Base-by-base conservation (phyloP, 2,329 filamentous ascomycete genomes). In the Aspergillus persii region DNA sequence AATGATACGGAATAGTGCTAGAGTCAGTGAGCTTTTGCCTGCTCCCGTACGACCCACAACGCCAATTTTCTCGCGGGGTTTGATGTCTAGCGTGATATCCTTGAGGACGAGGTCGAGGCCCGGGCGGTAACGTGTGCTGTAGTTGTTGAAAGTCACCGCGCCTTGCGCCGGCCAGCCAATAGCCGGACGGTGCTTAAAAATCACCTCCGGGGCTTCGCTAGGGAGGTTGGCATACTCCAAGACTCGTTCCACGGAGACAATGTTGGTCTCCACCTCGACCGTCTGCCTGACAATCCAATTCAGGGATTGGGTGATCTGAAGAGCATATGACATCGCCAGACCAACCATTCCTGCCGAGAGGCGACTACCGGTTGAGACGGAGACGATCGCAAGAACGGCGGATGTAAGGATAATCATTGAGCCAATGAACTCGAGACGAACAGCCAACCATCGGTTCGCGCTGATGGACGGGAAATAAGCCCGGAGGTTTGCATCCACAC, bases 191-290 rank as follows among this genome's bases (percentile, higher is more conserved):
- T 90, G 89, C 76, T 91, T 89, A 71, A 91, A 89, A 68, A 98
- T 90, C 65, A 98, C 91, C 74, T 99, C 95, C 7, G 93, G 92
- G 53, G 95, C 94, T 79, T 99, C 95, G 75, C 90, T 95, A 29
- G 94, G 93, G 63, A 99, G 84, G 53, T 86, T 84, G 59, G 94
- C 91, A 78, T 99, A 99, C 77, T 99, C 96, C 53, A 99, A 87
- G 51, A 99, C 93, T 71, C 95, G 90, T 83, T 99, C 95, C 41
- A 99, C 95, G 8, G 94, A 96, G 50, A 99, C 94, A 71, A 99
- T 99, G 77, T 99, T 99, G n/a, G 94, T 98, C 82, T 99, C 96
- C n/a, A 99, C 95, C 77, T 99, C 96, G 36, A 99, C 95, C 0
- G 93, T 97, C 78, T 99, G 95, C 60, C 96, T 88, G 54, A 99